A percentile compares a stretch with the other conserved stretches of the same genome.
These are phyloP conservation scores for Syzygium grande DNA, from an alignment of 345 rosid species.

Conservation along the genomic window DNA sequence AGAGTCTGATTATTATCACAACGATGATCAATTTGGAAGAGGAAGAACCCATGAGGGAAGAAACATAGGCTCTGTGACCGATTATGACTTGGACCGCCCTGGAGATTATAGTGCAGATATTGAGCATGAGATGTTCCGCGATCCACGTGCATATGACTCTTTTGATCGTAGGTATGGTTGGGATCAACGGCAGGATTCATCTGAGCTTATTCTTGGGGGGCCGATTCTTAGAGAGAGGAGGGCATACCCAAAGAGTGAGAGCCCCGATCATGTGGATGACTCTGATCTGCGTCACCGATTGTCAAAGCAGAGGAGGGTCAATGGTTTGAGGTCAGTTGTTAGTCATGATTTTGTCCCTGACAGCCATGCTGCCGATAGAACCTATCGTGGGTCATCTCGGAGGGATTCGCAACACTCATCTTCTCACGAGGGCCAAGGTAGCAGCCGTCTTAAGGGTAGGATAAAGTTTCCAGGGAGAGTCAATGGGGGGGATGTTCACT, in stretches of 20 bases:
- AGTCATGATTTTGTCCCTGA: slow-evolving; percentile 41
- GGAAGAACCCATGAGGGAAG: slow-evolving; percentile 45
- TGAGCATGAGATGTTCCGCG: slow-evolving; percentile 34
- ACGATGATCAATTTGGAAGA: slow-evolving; percentile 62
- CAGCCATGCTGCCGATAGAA: slow-evolving; percentile 31
- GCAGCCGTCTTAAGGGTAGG: slow-evolving; percentile 74
- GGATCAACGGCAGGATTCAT: slow-evolving; percentile 43
- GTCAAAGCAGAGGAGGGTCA: slow-evolving; percentile 55
- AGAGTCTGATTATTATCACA: slow-evolving; percentile 61
- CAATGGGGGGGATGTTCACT: slow-evolving; percentile 20
- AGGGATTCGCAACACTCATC: slow-evolving; percentile 27
- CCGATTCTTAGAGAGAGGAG: slow-evolving; percentile 43
- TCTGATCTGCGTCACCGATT: slow-evolving; percentile 69
- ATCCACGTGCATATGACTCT: slow-evolving; percentile 35
- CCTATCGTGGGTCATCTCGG: slow-evolving; percentile 29
- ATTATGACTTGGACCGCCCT: slow-evolving; percentile 36
- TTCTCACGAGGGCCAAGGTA: slow-evolving; percentile 33
- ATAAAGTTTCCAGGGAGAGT: slow-evolving; percentile 65
- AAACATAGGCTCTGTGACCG: slow-evolving; percentile 38
- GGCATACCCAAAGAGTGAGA: slow-evolving; percentile 30
- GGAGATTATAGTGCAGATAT: slow-evolving; percentile 41
- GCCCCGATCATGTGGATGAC: slow-evolving; percentile 35
- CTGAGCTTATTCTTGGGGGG: slow-evolving; percentile 36
- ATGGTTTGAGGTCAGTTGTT: slow-evolving; percentile 61
- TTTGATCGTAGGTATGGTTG: slow-evolving; percentile 43